phyloP scores from a whole-genome alignment of 805 yeast species.

The Brettanomyces custersianus region DNA sequence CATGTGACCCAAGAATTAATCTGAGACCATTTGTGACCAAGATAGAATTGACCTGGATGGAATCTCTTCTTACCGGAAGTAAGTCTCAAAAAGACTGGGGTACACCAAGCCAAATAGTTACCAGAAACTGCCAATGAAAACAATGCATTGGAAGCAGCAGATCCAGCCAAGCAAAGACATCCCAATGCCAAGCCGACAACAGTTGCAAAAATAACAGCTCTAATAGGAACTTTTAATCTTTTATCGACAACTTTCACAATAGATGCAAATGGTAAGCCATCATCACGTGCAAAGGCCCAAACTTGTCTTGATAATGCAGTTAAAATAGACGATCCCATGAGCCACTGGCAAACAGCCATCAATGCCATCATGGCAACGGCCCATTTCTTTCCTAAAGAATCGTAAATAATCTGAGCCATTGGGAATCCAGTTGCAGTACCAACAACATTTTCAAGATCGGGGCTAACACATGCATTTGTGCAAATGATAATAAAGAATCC shows the following conservation, averaged over 20 bases:
- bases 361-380: slow-evolving; percentile 55
- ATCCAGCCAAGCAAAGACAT: slow-evolving; percentile 46
- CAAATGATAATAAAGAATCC: slow-evolving; percentile 52
- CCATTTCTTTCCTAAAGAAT: slow-evolving; percentile 56
- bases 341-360: slow-evolving; percentile 50
- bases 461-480: slow-evolving; percentile 44
- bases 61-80: slow-evolving; percentile 42
- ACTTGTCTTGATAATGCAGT: slow-evolving; percentile 63
- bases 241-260: slow-evolving; percentile 50
- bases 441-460: slow-evolving; percentile 34
- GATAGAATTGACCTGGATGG: slow-evolving; percentile 57
- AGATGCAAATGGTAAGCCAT: slow-evolving; percentile 57
- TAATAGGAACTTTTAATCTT: slow-evolving; percentile 50
- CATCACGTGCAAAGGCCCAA: slow-evolving; percentile 72
- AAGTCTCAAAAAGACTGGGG: slow-evolving; percentile 46
- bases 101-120: slow-evolving; percentile 53
- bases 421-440: slow-evolving; percentile 46
- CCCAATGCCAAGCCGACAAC: slow-evolving; percentile 44
- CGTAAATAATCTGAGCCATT: slow-evolving; percentile 55
- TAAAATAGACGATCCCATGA: slow-evolving; percentile 57
- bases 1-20: slow-evolving; percentile 38
- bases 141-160: slow-evolving; percentile 58
- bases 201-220: slow-evolving; percentile 52
- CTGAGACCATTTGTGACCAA: slow-evolving; percentile 41
- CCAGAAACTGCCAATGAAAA: slow-evolving; percentile 59